Base-by-base conservation (phyloP, 306 rosid genomes). In the Cucurbita argyrosperma region DNA sequence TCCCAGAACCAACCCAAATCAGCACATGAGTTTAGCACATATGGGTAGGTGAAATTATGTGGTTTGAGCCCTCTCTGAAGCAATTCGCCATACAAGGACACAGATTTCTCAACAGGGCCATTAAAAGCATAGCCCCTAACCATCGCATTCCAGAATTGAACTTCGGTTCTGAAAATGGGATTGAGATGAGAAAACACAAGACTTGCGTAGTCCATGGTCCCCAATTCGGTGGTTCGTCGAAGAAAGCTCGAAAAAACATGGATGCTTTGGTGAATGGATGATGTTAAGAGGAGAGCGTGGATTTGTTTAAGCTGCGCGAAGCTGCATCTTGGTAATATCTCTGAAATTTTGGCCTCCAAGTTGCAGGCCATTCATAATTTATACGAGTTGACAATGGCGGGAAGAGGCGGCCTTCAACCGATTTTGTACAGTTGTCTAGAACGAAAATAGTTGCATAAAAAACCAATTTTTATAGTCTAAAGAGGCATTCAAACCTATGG, bases 21-120 rank as follows among this genome's bases (percentile, higher is more conserved):
- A 47, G 83, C 11, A 49, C 83, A 76, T 8, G 80, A 76, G 63
- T 62, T 76, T 8, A 80, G 42, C 49, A 80, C 83, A 62, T 35
- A 80, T 5, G 77, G 80, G 74, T 63, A 80, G 12, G 83, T 80
- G 57, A 76, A 76, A 50, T 76, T 80, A 80, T 80, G 83, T 47
- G 83, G 77, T 76, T 71, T 80, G 61, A 76, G 76, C 16, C 80
- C 77, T 71, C 75, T 55, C 0, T 62, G 83, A 72, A 71, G 78
- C 80, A 80, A 21, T 23, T 71, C 78, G 43, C 55, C 75, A 30
- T 63, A 80, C 75, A 76, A 38, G 10, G 62, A 74, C 18, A 76
- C 40, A 10, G 69, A 80, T 55, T 72, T 35, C 64, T 72, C 61
- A 30, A 45, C 57, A 5, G 42, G 40, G 14, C 80, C 77, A 35